Percentiles rank a stretch among this genome's conserved stretches.
Conservation (phyloP, 1,284 basidiomycete genomes). For the Ustilago curta region DNA sequence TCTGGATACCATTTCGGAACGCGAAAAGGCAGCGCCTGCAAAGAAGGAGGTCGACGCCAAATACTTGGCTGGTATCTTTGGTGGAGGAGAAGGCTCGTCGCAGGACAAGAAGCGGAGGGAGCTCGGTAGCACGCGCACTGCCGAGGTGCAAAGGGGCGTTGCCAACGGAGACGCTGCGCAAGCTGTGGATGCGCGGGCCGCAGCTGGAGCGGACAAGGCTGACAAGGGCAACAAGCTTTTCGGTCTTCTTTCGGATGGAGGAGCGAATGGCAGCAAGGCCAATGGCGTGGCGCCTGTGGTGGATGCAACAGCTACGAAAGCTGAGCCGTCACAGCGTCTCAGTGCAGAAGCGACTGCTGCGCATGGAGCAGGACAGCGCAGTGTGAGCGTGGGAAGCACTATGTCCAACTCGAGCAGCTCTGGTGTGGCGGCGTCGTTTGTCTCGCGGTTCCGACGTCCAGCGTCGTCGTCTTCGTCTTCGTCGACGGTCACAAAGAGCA, state of each 20-base stretch:
- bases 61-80: slow-evolving; percentile 58
- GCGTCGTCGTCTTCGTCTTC: slow-evolving; percentile 44
- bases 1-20: slow-evolving; percentile 53
- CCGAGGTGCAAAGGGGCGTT: not conserved
- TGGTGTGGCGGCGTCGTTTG: slow-evolving; percentile 37
- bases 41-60: slow-evolving; percentile 55
- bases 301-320: not conserved
- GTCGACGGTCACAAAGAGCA: slow-evolving; percentile 5
- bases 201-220: slow-evolving; percentile 5
- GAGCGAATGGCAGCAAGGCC: slow-evolving; percentile 8
- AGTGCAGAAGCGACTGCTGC: not conserved
- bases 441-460: slow-evolving; percentile 50
- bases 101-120: slow-evolving; percentile 29
- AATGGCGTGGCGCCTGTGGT: slow-evolving; percentile 2
- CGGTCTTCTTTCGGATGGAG: slow-evolving; percentile 18
- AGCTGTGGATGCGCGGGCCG: not conserved
- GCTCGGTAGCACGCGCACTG: slow-evolving; percentile 1
- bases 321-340: slow-evolving; percentile 1
- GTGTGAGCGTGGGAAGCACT: slow-evolving; percentile 26
- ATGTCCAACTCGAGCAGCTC: slow-evolving; percentile 23
- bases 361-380: slow-evolving; percentile 28
- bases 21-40: slow-evolving; percentile 25
- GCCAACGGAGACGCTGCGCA: not conserved
- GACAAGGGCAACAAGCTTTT: slow-evolving; percentile 28
- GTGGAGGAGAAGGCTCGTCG: slow-evolving; percentile 31